These are phyloP conservation scores for Ganoderma lucidum DNA, from an alignment of 1,284 basidiomycete genomes.

Conservation along the genomic window DNA sequence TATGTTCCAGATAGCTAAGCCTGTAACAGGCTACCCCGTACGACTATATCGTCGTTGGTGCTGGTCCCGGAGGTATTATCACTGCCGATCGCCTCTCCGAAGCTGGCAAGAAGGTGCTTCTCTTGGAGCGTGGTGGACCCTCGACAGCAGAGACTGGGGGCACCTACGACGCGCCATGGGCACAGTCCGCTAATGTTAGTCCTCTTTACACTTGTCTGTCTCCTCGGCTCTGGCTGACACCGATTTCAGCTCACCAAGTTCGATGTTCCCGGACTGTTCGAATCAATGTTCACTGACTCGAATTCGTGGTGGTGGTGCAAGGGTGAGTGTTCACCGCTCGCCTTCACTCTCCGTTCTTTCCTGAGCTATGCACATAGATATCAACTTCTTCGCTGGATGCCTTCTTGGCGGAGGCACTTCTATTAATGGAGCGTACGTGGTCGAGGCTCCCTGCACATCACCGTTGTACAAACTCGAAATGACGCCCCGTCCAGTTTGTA, in stretches of 20 bases:
- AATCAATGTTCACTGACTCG: slow-evolving; percentile 66
- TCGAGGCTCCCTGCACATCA: background rate
- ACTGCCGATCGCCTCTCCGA: slow-evolving; percentile 66
- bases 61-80: slow-evolving; percentile 58
- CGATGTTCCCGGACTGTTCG: slow-evolving; percentile 69
- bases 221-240: background rate
- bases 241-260: slow-evolving; percentile 62
- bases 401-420: slow-evolving; percentile 68
- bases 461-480: background rate
- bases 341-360: background rate
- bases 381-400: slow-evolving; percentile 69
- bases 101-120: slow-evolving; percentile 66
- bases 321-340: slow-evolving; percentile 40
- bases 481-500: slow-evolving; percentile 52
- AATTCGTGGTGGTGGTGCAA: slow-evolving; percentile 73
- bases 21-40: slow-evolving; percentile 54
- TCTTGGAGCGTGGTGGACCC: slow-evolving; percentile 69
- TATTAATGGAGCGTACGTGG: slow-evolving; percentile 69
- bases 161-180: slow-evolving; percentile 62
- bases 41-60: slow-evolving; percentile 70
- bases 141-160: slow-evolving; percentile 67
- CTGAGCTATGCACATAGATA: slow-evolving; percentile 46
- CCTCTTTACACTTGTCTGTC: background rate
- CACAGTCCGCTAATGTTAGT: slow-evolving; percentile 55
- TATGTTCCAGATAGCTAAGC: background rate